phyloP scores from a whole-genome alignment of 768 basidiomycete genomes.

The Auriscalpium orientale region DNA sequence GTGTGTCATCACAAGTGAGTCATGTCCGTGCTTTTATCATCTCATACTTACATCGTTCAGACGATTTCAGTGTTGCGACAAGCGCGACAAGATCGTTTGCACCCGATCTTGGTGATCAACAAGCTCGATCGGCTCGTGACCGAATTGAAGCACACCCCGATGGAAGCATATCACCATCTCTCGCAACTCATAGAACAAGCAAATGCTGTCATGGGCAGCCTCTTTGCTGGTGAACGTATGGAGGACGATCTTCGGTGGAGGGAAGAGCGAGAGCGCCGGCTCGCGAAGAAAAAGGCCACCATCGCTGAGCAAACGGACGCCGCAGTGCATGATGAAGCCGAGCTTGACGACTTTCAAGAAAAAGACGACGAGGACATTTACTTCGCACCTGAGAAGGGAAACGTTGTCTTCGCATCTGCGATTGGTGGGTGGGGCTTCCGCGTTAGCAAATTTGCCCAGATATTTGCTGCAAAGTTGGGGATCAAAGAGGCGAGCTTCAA shows the following conservation, averaged over 20 bases:
- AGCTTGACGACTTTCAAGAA: constrained; percentile 73
- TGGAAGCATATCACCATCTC: constrained; percentile 94
- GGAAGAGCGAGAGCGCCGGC: constrained; percentile 81
- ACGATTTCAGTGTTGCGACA: constrained; percentile 93
- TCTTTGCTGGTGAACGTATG: constrained; percentile 94
- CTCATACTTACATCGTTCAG: constrained; percentile 31
- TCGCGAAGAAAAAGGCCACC: constrained; percentile 72
- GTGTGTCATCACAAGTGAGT: constrained; percentile 92
- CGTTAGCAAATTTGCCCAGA: constrained; percentile 84
- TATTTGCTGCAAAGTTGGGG: constrained; percentile 85
- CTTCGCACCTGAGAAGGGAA: constrained; percentile 91
- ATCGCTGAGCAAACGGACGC: constrained; percentile 55
- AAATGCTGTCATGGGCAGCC: constrained; percentile 95
- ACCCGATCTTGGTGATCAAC: constrained; percentile 93
- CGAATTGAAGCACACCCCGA: constrained; percentile 84
- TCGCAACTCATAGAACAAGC: constrained; percentile 90
- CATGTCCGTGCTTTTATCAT: not conserved
- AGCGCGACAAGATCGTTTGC: constrained; percentile 85
- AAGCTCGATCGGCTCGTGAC: constrained; percentile 92
- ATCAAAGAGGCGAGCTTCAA: constrained; percentile 84
- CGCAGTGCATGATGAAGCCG: constrained; percentile 29
- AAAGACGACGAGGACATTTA: constrained; percentile 98
- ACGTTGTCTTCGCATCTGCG: constrained; percentile 93
- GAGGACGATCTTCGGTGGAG: constrained; percentile 92
- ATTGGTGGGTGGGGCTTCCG: constrained; percentile 98